Conservation (phyloP, 2,329 filamentous ascomycete genomes). For the Penicillium paneum region DNA sequence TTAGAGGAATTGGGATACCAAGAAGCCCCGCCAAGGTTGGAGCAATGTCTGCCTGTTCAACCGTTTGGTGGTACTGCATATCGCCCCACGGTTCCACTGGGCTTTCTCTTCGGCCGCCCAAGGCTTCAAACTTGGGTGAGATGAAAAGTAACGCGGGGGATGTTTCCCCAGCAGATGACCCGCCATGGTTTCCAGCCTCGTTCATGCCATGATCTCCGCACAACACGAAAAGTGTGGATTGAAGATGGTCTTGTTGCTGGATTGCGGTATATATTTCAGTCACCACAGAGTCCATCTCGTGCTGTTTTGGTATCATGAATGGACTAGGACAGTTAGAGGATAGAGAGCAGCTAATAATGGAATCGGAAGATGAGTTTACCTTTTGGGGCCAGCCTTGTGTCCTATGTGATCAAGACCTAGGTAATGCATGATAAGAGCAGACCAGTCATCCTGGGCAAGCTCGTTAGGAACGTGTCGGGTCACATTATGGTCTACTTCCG, state of each 20-base stretch:
- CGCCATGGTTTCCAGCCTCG: constrained; percentile 93
- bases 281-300: constrained; percentile 87
- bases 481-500: constrained; percentile 96
- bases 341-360: constrained; percentile 10
- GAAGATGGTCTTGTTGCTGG: constrained; percentile 64
- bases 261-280: constrained; percentile 73
- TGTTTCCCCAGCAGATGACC: constrained; percentile 89
- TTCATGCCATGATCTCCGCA: constrained; percentile 99
- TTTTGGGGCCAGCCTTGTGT: constrained; percentile 86
- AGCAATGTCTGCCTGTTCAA: constrained; percentile 94
- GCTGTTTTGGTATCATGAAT: constrained; percentile 90
- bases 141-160: constrained; percentile 89
- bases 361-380: constrained; percentile 47
- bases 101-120: constrained; percentile 42
- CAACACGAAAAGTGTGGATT: constrained; percentile 76
- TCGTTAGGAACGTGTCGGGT: constrained; percentile 82
- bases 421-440: constrained; percentile 90
- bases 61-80: constrained; percentile 76
- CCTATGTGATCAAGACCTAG: constrained; percentile 95
- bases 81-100: constrained; percentile 63
- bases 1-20: constrained; percentile 82
- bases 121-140: constrained; percentile 70
- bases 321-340: constrained; percentile 53
- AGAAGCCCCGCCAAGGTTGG: constrained; percentile 84
- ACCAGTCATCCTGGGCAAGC: constrained; percentile 77